These are phyloP conservation scores for Naumovozyma baii DNA, from an alignment of 805 yeast genomes.

Conservation along the genomic window DNA sequence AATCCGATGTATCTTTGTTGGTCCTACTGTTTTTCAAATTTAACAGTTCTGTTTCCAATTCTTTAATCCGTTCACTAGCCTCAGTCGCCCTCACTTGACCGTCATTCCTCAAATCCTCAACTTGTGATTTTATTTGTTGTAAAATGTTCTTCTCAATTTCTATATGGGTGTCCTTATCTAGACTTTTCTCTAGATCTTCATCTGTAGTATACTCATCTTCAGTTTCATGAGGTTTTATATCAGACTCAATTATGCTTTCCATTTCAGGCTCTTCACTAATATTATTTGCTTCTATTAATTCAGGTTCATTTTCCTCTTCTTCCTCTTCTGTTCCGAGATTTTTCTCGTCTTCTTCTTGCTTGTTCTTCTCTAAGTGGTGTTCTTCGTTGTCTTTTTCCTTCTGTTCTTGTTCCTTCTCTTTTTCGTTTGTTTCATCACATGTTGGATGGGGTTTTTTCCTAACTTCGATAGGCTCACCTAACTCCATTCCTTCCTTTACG, in stretches of 20 bases:
- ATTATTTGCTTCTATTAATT: background rate
- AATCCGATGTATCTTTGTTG: slow-evolving; percentile 14
- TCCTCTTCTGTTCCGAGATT: background rate
- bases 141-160: slow-evolving; percentile 24
- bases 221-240: slow-evolving; percentile 13
- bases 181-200: background rate
- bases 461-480: slow-evolving; percentile 1
- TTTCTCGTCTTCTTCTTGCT: background rate
- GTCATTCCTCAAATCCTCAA: slow-evolving; percentile 32
- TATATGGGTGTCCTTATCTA: slow-evolving; percentile 1
- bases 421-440: too few relatives aligned
- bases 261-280: background rate
- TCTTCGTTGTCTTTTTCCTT: too few relatives aligned
- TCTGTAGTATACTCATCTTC: slow-evolving; percentile 23
- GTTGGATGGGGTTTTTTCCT: background rate
- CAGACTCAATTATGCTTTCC: background rate
- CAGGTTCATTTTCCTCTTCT: background rate
- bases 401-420: background rate
- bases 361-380: too few relatives aligned
- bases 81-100: slow-evolving; percentile 44
- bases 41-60: slow-evolving; percentile 35
- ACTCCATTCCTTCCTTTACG: background rate
- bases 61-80: slow-evolving; percentile 46
- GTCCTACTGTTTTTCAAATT: slow-evolving; percentile 12
- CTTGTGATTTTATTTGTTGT: slow-evolving; percentile 27